Base-by-base conservation (phyloP, 495 filamentous ascomycete species). In the Talaromyces nanjingensis region DNA sequence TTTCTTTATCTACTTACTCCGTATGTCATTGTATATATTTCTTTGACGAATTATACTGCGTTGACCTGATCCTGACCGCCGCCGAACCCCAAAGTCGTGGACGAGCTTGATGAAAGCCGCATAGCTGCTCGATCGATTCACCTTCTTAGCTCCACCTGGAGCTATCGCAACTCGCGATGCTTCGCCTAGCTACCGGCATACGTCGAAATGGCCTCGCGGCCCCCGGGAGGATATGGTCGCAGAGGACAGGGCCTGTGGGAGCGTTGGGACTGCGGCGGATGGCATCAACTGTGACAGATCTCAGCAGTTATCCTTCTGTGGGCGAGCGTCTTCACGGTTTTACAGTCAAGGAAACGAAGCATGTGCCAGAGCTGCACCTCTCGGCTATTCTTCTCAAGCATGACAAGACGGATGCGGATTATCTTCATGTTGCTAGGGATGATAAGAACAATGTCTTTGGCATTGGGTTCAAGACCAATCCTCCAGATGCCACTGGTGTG, bases 391-490 rank as follows among this genome's bases (percentile, higher is more conserved):
- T 94, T 64, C 79, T 98, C 66, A 87, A 86, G 64, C 94, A 98
- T 72, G 89, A 97, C 75, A 91, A 90, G 77, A 98, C 94, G 6
- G 90, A 92, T 63, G 93, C 94, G 20, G 91, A 98, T 63, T 96
- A 98, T 71, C 85, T 98, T 31, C 94, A 98, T 79, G 86, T 98
- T 65, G 94, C 90, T 0, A 83, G 92, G 62, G 91, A 98, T 54
- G 94, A 98, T 72, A 88, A 89, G 79, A 98, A 98, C 76, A 98
- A 98, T 90, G 96, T 97, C 65, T 98, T 98, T 80, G 96, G 92
- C 7, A 92, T 97, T 68, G 93, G 92, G 6, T 98, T 98, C 84
- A 97, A 97, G 84, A 98, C 94, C 3, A 98, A 98, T 70, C 94
- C 94, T 12, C 91, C 93, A 18, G 92, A 98, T 76, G 91, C 92